Base-by-base conservation (phyloP, 2,329 filamentous ascomycete species). In the Aspergillus vadensis region DNA sequence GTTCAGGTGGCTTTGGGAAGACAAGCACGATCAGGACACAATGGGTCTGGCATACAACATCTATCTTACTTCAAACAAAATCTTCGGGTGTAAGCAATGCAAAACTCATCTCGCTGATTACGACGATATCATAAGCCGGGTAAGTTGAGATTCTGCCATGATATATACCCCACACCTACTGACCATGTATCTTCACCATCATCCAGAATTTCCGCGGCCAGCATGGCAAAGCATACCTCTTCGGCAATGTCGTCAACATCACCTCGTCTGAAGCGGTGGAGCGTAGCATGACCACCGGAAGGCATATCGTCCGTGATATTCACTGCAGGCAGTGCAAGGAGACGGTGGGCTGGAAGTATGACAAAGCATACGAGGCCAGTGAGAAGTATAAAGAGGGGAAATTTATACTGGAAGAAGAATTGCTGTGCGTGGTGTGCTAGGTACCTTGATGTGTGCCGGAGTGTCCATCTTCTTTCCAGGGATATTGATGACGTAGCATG, bases 331-430 rank as follows among this genome's bases (percentile, higher is more conserved):
- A 96, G 77, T 99, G 95, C 85, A 90, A 90, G 74, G 90, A 93
- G 76, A 90, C 89, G 30, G 95, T 99, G 56, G 95, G 95, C 38
- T 99, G 95, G 95, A 98, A 97, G 77, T 99, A 99, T 76, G 95
- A 99, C 79, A 97, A 96, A 81, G 95, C 95, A 1, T 98, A 91
- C 76, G 95, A 99, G 81, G 78, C 82, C 36, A 88, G 85, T 65
- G 94, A 99, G 84, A 97, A 97, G 80, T 99, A 99, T 80, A 99
- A 99, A 82, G 95, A 99, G 83, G 93, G 92, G 58, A 99, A 98
- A 80, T 98, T 91, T 76, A 99, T 99, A 62, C 83, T 99, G 59
- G 94, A 98, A 81, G 91, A 91, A 32, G 93, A 97, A 80, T 79
- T 97, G 65, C 83, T 98, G 41, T 94, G 91, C 77, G 88, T 87